These are phyloP conservation scores for Mucor piriformis DNA, from an alignment of 371 early-diverging fungal species.

Conservation along the genomic window DNA sequence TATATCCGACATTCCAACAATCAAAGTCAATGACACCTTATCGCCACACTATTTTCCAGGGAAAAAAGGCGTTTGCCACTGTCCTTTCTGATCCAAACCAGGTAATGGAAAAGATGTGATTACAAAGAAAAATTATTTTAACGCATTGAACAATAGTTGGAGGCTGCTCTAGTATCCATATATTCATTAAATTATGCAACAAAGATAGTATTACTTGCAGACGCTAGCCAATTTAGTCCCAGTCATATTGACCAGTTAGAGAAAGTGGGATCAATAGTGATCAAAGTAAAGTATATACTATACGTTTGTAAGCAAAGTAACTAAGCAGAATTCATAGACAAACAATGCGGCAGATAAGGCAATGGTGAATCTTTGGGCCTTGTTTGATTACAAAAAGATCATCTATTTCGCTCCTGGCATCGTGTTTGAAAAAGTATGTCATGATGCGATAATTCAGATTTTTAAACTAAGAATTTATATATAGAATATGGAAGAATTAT, in stretches of 20 bases:
- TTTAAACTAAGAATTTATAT: not conserved
- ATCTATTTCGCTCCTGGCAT: slow-evolving; percentile 36
- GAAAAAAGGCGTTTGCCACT: slow-evolving; percentile 24
- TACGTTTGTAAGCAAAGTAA: not conserved
- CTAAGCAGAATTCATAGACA: not conserved
- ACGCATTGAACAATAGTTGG: slow-evolving; percentile 14
- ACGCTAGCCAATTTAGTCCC: slow-evolving; percentile 4
- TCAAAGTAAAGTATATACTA: slow-evolving; percentile 8
- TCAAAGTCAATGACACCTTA: not conserved
- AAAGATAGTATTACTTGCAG: slow-evolving; percentile 27
- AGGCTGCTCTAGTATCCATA: slow-evolving; percentile 28
- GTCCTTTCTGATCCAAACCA: slow-evolving; percentile 16
- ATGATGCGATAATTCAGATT: slow-evolving; percentile 1
- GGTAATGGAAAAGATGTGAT: slow-evolving; percentile 15
- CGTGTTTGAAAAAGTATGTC: slow-evolving; percentile 34
- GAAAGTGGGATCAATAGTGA: slow-evolving; percentile 14
- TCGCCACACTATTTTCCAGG: not conserved
- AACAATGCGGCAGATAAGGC: not conserved
- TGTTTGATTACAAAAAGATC: slow-evolving; percentile 23
- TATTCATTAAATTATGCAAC: slow-evolving; percentile 25
- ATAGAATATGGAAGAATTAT: slow-evolving; percentile 36
- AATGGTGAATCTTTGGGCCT: slow-evolving; percentile 7
- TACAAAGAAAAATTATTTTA: not conserved
- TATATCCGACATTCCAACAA: slow-evolving; percentile 14
- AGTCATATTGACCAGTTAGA: slow-evolving; percentile 4